A percentile compares a stretch with the other conserved stretches of the same genome.
These are phyloP conservation scores for Penicillium sclerotigenum DNA, from an alignment of 2,329 filamentous ascomycete species.

Conservation along the genomic window DNA sequence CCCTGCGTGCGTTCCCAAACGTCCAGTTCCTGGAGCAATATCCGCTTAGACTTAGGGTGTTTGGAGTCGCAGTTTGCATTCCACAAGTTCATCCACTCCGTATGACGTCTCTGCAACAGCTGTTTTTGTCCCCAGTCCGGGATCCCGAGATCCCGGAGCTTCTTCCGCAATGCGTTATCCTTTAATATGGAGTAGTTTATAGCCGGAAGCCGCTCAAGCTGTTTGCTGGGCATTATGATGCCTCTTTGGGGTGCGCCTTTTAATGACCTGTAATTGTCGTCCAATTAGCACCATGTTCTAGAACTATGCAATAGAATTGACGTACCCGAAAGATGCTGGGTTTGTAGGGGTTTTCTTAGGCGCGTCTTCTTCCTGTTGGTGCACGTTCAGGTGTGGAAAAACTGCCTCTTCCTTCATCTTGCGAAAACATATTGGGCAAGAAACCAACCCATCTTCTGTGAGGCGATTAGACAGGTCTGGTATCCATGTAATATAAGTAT, in stretches of 20 bases:
- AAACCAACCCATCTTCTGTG: slow-evolving; percentile 69
- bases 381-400: slow-evolving; percentile 73
- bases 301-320: background rate
- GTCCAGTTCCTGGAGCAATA: slow-evolving; percentile 75
- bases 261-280: slow-evolving; percentile 19
- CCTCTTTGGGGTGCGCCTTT: slow-evolving; percentile 19
- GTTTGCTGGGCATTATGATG: slow-evolving; percentile 30
- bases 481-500: background rate
- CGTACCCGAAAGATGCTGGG: slow-evolving; percentile 29
- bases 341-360: slow-evolving; percentile 13
- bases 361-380: slow-evolving; percentile 31
- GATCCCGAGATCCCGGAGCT: slow-evolving; percentile 76
- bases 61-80: slow-evolving; percentile 94
- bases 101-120: slow-evolving; percentile 75
- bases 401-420: slow-evolving; percentile 78
- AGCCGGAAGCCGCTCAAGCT: slow-evolving; percentile 67
- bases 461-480: slow-evolving; percentile 14
- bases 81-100: slow-evolving; percentile 92
- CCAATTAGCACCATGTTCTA: slow-evolving; percentile 17
- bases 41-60: slow-evolving; percentile 64
- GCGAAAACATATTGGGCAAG: slow-evolving; percentile 76
- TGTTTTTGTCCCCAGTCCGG: slow-evolving; percentile 65
- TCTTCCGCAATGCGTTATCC: slow-evolving; percentile 73
- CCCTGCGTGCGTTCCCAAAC: slow-evolving; percentile 84
- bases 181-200: slow-evolving; percentile 86